Percentiles rank a stretch among this genome's conserved stretches.
Evolutionary conservation across 139 green algal genomes (phyloP).

Genomic region (Parachlorella kessleri): DNA sequence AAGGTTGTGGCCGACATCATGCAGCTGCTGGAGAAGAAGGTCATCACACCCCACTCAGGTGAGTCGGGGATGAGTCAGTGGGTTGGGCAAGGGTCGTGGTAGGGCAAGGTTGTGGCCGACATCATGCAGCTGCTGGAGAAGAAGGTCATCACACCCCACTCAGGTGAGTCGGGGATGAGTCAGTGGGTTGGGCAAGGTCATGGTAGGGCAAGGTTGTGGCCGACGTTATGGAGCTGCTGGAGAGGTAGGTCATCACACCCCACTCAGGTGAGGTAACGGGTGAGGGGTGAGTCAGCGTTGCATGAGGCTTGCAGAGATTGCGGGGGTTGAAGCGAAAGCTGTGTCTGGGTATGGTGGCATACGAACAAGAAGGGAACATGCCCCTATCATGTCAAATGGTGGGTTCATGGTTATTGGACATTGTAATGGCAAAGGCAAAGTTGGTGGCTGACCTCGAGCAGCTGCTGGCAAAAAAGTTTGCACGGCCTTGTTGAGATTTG

Average conservation of each 20-base stretch:
- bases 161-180: not conserved
- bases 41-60: conserved; percentile 31
- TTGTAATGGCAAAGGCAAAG: no score
- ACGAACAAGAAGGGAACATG: no score
- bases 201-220: not conserved
- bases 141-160: conserved; percentile 24
- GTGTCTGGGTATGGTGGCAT: not conserved
- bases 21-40: conserved; percentile 20
- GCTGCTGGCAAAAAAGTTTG: no score
- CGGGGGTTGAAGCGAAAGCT: no score
- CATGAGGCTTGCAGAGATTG: no score
- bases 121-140: conserved; percentile 31
- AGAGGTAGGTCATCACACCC: conserved; percentile 18
- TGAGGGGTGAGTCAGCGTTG: no score
- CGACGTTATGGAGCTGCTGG: conserved; percentile 28
- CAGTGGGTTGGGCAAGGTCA: no score
- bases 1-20: not conserved
- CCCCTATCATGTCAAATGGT: no score
- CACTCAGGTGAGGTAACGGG: conserved; percentile 19
- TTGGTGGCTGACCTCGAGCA: no score
- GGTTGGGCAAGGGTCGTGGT: no score
- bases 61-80: not conserved
- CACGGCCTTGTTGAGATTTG: no score
- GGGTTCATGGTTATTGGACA: no score
- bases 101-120: not conserved